Percentiles rank a stretch among this genome's conserved stretches.
phyloP scores from a whole-genome alignment of 2,329 filamentous ascomycete genomes.

The Plenodomus lindquistii region DNA sequence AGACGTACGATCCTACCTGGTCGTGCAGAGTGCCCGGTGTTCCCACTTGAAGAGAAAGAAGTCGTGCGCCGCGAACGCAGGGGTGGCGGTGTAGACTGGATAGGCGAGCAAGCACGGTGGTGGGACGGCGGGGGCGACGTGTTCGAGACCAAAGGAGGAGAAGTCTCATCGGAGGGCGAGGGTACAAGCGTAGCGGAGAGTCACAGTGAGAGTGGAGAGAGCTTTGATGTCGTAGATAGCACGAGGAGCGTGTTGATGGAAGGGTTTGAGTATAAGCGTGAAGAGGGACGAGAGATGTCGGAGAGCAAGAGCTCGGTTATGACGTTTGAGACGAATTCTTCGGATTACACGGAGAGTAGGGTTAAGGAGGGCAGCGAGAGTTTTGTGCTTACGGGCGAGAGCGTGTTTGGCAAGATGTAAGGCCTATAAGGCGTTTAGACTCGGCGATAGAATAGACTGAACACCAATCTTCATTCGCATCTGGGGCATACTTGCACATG shows the following conservation, averaged over 20 bases:
- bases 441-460: too few relatives aligned
- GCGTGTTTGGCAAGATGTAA: constrained; percentile 40
- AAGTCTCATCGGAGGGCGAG: constrained; percentile 50
- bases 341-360: constrained; percentile 15
- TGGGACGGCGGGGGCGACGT: constrained; percentile 40
- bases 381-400: constrained; percentile 17
- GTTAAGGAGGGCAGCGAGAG: constrained; percentile 22
- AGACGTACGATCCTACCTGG: constrained; percentile 55
- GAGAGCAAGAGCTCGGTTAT: not conserved
- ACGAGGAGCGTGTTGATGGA: not conserved
- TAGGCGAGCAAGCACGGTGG: constrained; percentile 44
- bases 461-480: too few relatives aligned
- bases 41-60: constrained; percentile 49
- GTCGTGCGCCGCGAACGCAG: constrained; percentile 39
- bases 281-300: not conserved
- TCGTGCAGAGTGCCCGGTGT: constrained; percentile 30
- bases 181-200: constrained; percentile 38
- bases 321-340: not conserved
- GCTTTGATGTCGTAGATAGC: constrained; percentile 2
- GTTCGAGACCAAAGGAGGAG: constrained; percentile 35
- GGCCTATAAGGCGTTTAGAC: too few relatives aligned
- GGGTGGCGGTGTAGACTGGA: constrained; percentile 44
- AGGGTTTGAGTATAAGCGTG: not conserved
- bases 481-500: too few relatives aligned
- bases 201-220: constrained; percentile 16